Conservation (phyloP, 1,139 yeast genomes). For the Blastobotrys arbuscula region DNA sequence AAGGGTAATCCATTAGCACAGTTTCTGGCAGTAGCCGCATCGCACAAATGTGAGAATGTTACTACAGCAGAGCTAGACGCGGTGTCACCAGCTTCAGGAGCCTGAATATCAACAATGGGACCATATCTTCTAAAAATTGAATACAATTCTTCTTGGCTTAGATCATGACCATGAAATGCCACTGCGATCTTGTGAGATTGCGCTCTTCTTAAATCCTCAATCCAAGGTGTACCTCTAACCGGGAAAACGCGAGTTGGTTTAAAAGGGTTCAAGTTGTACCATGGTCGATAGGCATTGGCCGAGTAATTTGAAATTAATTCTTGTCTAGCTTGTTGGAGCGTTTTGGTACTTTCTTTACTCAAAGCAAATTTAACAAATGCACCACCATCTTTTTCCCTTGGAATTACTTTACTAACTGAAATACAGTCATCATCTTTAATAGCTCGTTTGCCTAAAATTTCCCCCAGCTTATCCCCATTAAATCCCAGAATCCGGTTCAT, state of each 20-base stretch:
- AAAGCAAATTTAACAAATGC: constrained; percentile 69
- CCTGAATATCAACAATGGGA: constrained; percentile 64
- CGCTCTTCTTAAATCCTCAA: constrained; percentile 78
- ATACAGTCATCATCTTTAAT: constrained; percentile 42
- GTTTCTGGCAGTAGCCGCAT: constrained; percentile 84
- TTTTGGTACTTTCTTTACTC: constrained; percentile 16
- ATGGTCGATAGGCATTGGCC: constrained; percentile 24
- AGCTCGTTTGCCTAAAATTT: constrained; percentile 30
- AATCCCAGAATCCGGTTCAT: constrained; percentile 13
- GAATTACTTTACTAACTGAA: constrained; percentile 45
- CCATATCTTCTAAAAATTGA: constrained; percentile 85
- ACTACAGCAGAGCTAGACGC: constrained; percentile 49
- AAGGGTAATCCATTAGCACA: constrained; percentile 63
- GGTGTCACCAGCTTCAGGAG: constrained; percentile 46
- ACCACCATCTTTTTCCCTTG: constrained; percentile 87
- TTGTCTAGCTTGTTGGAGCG: constrained; percentile 16
- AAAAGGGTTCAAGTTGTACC: constrained; percentile 32
- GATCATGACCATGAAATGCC: constrained; percentile 63
- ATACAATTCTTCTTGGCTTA: constrained; percentile 82
- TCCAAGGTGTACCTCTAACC: constrained; percentile 93
- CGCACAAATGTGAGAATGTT: constrained; percentile 49
- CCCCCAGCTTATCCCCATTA: constrained; percentile 14
- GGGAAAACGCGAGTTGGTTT: constrained; percentile 51
- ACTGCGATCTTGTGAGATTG: constrained; percentile 63
- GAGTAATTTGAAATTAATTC: constrained; percentile 17